Base-by-base conservation (phyloP, 2,329 filamentous ascomycete species). In the Botryotinia narcissicola region DNA sequence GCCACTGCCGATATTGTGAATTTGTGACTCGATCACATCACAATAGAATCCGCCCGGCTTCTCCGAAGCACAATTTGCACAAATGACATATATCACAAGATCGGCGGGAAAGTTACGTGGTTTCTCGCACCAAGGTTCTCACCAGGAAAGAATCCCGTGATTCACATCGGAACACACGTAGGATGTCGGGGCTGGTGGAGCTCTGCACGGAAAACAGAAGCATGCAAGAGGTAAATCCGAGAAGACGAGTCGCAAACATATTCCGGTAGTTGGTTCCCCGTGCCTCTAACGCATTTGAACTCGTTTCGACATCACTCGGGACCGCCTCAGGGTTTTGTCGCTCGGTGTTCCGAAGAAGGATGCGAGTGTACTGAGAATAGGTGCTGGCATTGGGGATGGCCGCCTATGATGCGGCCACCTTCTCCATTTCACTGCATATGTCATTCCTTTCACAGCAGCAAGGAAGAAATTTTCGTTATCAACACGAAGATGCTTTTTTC, bases 371-470 rank as follows among this genome's bases (percentile, higher is more conserved):
- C 16, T 20, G 48, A 29, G 9, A 42, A 69, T 69, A 48, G 25
- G n/a, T 57, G 66, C n/a, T 69, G 48, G n/a, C 64, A 54, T 54
- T 18, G 7, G 12, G 48, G 48, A n/a, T 32, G 66, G 48, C 20
- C 66, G 70, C 70, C 4, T 35, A 14, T 25, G 29, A 44, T 67
- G 61, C 48, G 61, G 48, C 61, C 61, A 32, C 51, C 51, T 46
- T 60, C 48, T 60, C 62, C 51, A 69, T 72, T 46, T 57, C 48
- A 69, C 66, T 69, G 66, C 66, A 69, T 69, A 32, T 69, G n/a
- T 44, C n/a, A 29, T 57, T 57, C n/a, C 66, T 57, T 69, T 42
- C 48, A 57, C 66, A 10, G 66, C 66, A 69, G 51, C 66, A 69
- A 57, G 66, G 48, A 44, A 69, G 48, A 57, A 57, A 54, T 29